phyloP scores from a whole-genome alignment of 1,284 basidiomycete genomes.

The Naganishia albida region DNA sequence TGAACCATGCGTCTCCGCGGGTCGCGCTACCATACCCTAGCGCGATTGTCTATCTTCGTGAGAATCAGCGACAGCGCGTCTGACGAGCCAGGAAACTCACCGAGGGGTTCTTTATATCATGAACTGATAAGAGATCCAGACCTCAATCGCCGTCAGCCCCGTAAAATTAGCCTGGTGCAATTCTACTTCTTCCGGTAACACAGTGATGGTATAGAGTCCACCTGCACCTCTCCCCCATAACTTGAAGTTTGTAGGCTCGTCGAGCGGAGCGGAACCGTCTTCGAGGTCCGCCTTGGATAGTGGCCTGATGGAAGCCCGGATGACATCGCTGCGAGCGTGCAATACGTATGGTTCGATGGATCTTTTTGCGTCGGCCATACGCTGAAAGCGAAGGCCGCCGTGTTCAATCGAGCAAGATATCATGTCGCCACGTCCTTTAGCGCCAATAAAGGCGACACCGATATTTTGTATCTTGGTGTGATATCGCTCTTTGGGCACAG shows the following conservation, averaged over 20 bases:
- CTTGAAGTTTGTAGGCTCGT: not conserved
- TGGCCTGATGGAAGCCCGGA: not conserved
- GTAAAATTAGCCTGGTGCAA: not conserved
- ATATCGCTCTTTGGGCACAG: not conserved
- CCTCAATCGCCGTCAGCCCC: not conserved
- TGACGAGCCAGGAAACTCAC: not conserved
- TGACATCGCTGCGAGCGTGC: not conserved
- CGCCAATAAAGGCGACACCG: not conserved
- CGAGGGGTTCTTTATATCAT: not conserved
- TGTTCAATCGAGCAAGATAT: not conserved
- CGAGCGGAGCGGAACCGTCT: not conserved
- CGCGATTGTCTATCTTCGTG: too few relatives aligned
- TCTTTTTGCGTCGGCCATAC: not conserved
- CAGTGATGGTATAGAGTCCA: not conserved
- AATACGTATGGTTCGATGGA: not conserved
- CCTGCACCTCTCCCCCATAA: not conserved
- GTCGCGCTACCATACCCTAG: too few relatives aligned
- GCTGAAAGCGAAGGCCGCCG: not conserved
- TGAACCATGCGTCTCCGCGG: too few relatives aligned
- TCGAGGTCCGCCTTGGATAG: not conserved
- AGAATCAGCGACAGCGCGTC: not conserved
- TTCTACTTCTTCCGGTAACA: not conserved
- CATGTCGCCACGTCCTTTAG: not conserved
- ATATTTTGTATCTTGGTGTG: conserved; percentile 1
- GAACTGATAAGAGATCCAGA: conserved; percentile 8